Conservation (phyloP, 768 basidiomycete genomes). For the Naganishia randhawae region DNA sequence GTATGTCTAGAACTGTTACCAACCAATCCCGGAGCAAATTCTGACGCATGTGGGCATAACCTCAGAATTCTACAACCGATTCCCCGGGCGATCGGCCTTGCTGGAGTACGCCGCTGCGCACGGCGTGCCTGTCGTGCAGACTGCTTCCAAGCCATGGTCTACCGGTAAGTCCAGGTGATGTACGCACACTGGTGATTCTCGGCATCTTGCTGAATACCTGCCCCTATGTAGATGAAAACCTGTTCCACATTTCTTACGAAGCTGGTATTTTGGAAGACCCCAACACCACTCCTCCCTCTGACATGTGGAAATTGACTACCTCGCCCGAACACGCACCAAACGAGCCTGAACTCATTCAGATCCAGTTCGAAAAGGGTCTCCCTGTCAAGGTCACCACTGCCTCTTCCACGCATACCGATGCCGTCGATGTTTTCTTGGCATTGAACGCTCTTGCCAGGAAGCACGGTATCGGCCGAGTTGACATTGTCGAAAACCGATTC, state of each 20-base stretch:
- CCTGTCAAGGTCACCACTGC: constrained; percentile 69
- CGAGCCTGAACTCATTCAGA: constrained; percentile 70
- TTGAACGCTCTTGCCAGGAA: constrained; percentile 89
- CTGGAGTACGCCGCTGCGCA: constrained; percentile 83
- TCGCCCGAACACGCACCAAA: constrained; percentile 76
- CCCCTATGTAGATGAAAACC: constrained; percentile 70
- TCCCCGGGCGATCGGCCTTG: constrained; percentile 89
- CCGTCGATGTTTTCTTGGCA: constrained; percentile 85
- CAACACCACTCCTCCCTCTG: constrained; percentile 81
- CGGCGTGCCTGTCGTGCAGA: constrained; percentile 88
- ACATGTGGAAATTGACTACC: constrained; percentile 98
- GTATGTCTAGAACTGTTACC: constrained; percentile 52
- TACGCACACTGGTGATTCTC: neutral
- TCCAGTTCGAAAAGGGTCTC: constrained; percentile 82
- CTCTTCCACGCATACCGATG: constrained; percentile 70
- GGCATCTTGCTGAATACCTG: constrained; percentile 23
- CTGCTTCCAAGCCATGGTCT: constrained; percentile 95
- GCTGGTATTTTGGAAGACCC: constrained; percentile 98
- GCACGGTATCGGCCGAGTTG: constrained; percentile 93
- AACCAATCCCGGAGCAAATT: neutral
- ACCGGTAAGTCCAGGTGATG: constrained; percentile 55
- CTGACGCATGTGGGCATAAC: neutral
- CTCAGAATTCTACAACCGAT: constrained; percentile 91
- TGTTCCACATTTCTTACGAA: constrained; percentile 99
- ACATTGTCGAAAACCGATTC: constrained; percentile 99